Percentiles rank a stretch among this genome's conserved stretches.
These are phyloP conservation scores for Aureobasidium sp. DNA, from an alignment of 2,329 filamentous ascomycete species.

Conservation along the genomic window DNA sequence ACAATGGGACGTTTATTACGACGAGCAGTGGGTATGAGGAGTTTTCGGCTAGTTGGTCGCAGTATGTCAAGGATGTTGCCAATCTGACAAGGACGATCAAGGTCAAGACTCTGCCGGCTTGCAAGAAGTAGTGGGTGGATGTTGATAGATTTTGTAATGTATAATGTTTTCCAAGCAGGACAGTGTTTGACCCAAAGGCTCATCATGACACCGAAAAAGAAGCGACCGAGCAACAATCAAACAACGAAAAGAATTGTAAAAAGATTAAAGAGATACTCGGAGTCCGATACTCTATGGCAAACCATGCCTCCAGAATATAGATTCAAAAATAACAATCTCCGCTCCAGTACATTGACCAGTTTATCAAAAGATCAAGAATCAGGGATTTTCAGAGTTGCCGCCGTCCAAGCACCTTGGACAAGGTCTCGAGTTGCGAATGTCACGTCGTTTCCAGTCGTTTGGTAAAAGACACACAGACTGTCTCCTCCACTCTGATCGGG, in stretches of 20 bases:
- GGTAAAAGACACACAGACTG: constrained; percentile 29
- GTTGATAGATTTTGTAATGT: not conserved
- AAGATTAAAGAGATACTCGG: not conserved
- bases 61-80: constrained; percentile 7
- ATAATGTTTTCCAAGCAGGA: not conserved
- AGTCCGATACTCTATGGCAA: not conserved
- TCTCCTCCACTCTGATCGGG: constrained; percentile 27
- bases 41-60: not conserved
- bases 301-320: not conserved
- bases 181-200: not conserved
- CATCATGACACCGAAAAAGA: no score
- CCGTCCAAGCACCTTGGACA: constrained; percentile 26
- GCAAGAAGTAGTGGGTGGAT: not conserved
- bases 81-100: not conserved
- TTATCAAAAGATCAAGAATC: not conserved
- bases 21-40: not conserved
- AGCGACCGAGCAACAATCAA: not conserved
- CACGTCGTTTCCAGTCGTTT: constrained; percentile 26
- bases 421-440: constrained; percentile 27
- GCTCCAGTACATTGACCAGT: no score
- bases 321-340: not conserved
- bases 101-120: constrained; percentile 1
- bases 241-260: not conserved
- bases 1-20: constrained; percentile 1
- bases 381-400: constrained; percentile 13